Conservation (phyloP, 148 eudicot species). For the Persicaria maculosa region DNA sequence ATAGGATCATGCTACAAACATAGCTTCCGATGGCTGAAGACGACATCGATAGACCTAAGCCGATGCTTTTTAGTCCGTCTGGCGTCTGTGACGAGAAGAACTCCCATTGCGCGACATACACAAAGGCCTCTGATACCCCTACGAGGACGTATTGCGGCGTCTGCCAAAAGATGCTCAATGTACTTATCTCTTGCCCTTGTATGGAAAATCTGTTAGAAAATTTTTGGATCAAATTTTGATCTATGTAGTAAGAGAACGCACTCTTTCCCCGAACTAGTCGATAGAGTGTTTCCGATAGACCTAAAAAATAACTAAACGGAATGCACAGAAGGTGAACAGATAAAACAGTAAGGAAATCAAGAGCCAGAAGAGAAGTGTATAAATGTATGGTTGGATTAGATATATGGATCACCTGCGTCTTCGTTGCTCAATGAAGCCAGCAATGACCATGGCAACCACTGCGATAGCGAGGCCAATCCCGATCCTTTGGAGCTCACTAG, state of each 20-base stretch:
- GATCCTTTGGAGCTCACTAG: conserved; percentile 52
- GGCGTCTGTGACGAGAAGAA: conserved; percentile 48
- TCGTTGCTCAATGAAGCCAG: conserved; percentile 45
- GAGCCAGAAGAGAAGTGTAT: not conserved
- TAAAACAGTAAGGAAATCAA: not conserved
- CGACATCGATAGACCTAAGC: conserved; percentile 48
- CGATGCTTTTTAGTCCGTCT: conserved; percentile 41
- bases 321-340: not conserved
- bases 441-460: conserved; percentile 43
- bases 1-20: conserved; percentile 35
- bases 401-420: conserved; percentile 24
- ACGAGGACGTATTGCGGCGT: conserved; percentile 50
- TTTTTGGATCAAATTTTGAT: too few species aligned
- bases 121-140: conserved; percentile 47
- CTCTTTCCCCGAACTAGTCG: too few species aligned
- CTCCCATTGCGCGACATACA: conserved; percentile 51
- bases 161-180: conserved; percentile 54
- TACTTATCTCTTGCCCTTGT: conserved; percentile 35
- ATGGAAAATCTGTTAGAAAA: conserved; percentile 17
- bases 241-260: too few species aligned
- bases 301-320: too few species aligned
- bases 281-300: too few species aligned
- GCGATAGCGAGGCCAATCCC: conserved; percentile 58
- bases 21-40: conserved; percentile 52
- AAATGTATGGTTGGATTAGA: not conserved